Conservation (phyloP, 208 protist species). For the Wallacemonas rigidus region DNA sequence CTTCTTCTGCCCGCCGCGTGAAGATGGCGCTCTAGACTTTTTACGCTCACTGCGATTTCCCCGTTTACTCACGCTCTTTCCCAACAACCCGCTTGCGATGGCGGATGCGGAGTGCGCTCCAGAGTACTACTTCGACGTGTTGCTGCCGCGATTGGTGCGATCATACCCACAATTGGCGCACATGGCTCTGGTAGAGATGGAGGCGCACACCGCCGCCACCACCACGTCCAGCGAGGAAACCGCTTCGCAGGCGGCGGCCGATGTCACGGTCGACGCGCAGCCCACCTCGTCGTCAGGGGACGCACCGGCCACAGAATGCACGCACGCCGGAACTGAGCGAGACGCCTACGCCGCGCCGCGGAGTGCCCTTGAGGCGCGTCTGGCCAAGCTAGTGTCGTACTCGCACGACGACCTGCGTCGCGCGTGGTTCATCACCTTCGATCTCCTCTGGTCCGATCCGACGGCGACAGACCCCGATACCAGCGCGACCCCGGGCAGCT, state of each 20-base stretch:
- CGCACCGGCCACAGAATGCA: neutral
- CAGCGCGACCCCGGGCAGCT: constrained; percentile 1
- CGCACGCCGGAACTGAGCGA: neutral
- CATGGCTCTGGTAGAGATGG: neutral
- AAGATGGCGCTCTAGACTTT: constrained; percentile 48
- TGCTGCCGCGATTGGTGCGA: constrained; percentile 35
- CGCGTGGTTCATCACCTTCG: constrained; percentile 64
- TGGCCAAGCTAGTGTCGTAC: constrained; percentile 3
- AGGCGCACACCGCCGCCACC: constrained; percentile 11
- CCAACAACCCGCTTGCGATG: constrained; percentile 47
- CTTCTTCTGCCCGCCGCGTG: constrained; percentile 48
- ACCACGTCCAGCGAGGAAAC: constrained; percentile 24
- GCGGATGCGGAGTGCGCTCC: constrained; percentile 51
- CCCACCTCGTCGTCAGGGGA: neutral
- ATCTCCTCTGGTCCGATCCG: constrained; percentile 86
- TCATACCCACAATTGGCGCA: constrained; percentile 25
- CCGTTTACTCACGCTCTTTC: constrained; percentile 68
- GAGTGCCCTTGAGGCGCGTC: neutral
- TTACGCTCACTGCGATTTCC: constrained; percentile 57
- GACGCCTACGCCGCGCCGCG: neutral
- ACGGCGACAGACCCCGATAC: constrained; percentile 45
- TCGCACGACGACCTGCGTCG: constrained; percentile 44
- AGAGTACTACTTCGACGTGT: constrained; percentile 34
- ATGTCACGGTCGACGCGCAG: neutral
- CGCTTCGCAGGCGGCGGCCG: constrained; percentile 23